phyloP scores from a whole-genome alignment of 495 filamentous ascomycete genomes.

The Neurospora terricola region DNA sequence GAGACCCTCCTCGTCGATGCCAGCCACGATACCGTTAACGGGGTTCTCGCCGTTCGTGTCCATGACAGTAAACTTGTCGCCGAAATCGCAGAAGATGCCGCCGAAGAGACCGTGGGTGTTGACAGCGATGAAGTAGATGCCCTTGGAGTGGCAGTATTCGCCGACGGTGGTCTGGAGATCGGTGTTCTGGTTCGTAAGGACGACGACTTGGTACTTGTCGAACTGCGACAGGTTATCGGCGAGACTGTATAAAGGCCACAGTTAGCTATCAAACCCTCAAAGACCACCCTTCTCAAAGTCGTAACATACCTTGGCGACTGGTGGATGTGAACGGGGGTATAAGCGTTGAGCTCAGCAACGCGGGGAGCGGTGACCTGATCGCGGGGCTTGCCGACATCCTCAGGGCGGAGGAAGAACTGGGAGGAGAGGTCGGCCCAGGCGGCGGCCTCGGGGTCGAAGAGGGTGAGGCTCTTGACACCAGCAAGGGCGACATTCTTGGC shows the following conservation, averaged over 20 bases:
- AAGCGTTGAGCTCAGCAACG: constrained; percentile 91
- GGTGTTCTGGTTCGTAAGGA: constrained; percentile 75
- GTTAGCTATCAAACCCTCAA: constrained; percentile 10
- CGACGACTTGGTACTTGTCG: constrained; percentile 82
- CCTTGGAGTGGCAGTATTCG: constrained; percentile 86
- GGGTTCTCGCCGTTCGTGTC: constrained; percentile 88
- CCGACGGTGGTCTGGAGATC: constrained; percentile 71
- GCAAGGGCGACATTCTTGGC: constrained; percentile 98
- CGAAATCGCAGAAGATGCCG: constrained; percentile 94
- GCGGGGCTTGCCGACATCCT: constrained; percentile 87
- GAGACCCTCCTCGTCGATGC: constrained; percentile 75
- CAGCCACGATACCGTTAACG: constrained; percentile 80
- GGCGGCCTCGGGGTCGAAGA: constrained; percentile 75
- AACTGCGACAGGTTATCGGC: constrained; percentile 63
- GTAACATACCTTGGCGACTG: constrained; percentile 36
- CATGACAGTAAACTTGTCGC: constrained; percentile 78
- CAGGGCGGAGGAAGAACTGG: constrained; percentile 86
- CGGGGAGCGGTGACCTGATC: constrained; percentile 78
- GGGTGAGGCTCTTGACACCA: constrained; percentile 73
- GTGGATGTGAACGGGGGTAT: constrained; percentile 78
- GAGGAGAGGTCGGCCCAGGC: constrained; percentile 80
- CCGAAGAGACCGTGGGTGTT: constrained; percentile 94
- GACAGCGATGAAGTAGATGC: constrained; percentile 77
- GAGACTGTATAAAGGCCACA: constrained; percentile 30
- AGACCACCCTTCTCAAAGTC: background rate